Evolutionary conservation across 2,329 filamentous ascomycete species (phyloP).

Genomic region (Cryoendolithus antarcticus): DNA sequence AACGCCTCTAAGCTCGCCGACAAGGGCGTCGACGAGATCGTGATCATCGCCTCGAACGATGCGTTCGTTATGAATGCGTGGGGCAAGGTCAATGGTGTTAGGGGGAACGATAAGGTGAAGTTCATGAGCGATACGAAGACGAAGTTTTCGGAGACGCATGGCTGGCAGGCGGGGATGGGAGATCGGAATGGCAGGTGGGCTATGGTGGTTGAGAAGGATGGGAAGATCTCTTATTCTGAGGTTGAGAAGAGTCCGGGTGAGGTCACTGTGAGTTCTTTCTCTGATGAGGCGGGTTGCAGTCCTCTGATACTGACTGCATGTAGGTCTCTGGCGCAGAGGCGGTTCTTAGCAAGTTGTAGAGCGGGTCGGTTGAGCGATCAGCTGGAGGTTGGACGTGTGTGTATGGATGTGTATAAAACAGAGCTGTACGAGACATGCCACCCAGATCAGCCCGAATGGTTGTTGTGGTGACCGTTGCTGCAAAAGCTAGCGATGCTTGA

Average conservation of each 20-base stretch:
- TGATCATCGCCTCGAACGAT: conserved; percentile 77
- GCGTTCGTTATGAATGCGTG: conserved; percentile 78
- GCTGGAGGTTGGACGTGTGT: too few species aligned
- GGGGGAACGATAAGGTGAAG: conserved; percentile 58
- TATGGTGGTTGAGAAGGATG: conserved; percentile 64
- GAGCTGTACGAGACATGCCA: too few species aligned
- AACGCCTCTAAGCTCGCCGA: conserved; percentile 57
- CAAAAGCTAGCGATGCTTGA: too few species aligned
- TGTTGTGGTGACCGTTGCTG: too few species aligned
- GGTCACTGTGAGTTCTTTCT: conserved; percentile 30
- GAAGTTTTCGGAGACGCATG: conserved; percentile 65
- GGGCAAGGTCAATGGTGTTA: conserved; percentile 76
- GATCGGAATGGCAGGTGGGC: conserved; percentile 70
- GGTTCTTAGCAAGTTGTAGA: conserved; percentile 36
- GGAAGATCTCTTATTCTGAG: conserved; percentile 71
- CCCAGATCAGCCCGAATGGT: too few species aligned
- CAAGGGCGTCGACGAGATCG: conserved; percentile 73
- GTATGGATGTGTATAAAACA: too few species aligned
- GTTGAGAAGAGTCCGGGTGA: conserved; percentile 47
- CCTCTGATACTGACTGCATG: background rate
- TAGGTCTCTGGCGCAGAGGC: conserved; percentile 38
- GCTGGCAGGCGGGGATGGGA: conserved; percentile 56
- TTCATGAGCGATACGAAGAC: conserved; percentile 65
- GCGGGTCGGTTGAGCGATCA: too few species aligned
- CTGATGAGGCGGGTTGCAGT: background rate